phyloP scores from a whole-genome alignment of 768 basidiomycete species.

The Hypholoma sublateritium region DNA sequence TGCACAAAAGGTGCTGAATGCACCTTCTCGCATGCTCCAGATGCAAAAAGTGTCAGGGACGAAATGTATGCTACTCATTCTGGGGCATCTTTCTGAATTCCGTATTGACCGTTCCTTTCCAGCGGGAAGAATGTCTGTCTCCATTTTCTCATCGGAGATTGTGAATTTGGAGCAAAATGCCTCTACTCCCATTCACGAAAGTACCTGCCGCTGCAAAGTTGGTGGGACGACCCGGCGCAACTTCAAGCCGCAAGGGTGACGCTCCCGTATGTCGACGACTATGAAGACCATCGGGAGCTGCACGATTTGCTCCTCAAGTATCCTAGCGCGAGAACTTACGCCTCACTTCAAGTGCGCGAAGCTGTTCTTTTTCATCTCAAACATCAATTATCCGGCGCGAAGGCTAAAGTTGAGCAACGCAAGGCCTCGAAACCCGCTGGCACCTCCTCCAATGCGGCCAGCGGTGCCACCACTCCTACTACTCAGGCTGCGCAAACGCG shows the following conservation, averaged over 20 bases:
- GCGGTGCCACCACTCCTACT: background rate
- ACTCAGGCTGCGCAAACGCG: background rate
- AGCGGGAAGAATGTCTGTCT: conserved; percentile 52
- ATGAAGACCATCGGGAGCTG: conserved; percentile 2
- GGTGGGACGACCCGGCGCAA: conserved; percentile 34
- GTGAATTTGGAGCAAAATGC: conserved; percentile 40
- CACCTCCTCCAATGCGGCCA: background rate
- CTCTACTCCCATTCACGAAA: conserved; percentile 41
- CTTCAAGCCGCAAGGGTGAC: conserved; percentile 11
- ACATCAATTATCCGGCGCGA: conserved; percentile 1
- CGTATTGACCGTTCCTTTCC: background rate
- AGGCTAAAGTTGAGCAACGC: background rate
- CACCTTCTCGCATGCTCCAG: conserved; percentile 50
- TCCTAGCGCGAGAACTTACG: conserved; percentile 11
- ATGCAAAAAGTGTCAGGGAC: conserved; percentile 49
- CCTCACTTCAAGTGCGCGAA: conserved; percentile 5
- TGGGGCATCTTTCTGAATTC: background rate
- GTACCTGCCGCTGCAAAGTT: conserved; percentile 36
- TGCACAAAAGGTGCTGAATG: conserved; percentile 42
- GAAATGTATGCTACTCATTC: conserved; percentile 37
- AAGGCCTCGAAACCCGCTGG: background rate
- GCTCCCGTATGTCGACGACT: background rate
- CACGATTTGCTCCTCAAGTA: conserved; percentile 6
- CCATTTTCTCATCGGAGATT: conserved; percentile 36
- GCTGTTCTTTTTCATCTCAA: conserved; percentile 8